Evolutionary conservation across 208 protist species (phyloP).

Genomic region (Wallacemonas sp.): DNA sequence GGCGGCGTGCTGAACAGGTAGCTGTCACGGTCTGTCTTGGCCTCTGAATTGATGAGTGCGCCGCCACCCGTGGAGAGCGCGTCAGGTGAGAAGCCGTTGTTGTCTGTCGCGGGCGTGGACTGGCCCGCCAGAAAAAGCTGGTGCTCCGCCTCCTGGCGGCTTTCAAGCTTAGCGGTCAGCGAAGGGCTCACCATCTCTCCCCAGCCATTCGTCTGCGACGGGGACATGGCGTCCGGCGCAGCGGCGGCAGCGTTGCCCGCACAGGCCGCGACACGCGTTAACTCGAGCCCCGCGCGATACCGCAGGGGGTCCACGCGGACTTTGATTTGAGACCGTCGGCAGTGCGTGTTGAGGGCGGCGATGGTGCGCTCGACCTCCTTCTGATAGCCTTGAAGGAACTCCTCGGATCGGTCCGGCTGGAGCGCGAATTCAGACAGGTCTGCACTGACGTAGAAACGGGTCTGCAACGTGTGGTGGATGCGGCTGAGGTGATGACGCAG

Average conservation of each 20-base stretch:
- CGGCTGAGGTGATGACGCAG: slow-evolving; percentile 60
- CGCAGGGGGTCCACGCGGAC: slow-evolving; percentile 64
- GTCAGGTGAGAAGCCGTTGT: background rate
- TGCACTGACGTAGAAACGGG: slow-evolving; percentile 49
- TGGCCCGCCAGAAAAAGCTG: slow-evolving; percentile 11
- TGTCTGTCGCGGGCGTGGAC: background rate
- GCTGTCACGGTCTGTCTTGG: slow-evolving; percentile 30
- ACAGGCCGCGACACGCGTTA: slow-evolving; percentile 8
- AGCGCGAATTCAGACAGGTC: slow-evolving; percentile 69
- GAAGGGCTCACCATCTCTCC: slow-evolving; percentile 6
- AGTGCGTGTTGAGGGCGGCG: slow-evolving; percentile 48
- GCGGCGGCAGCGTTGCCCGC: background rate
- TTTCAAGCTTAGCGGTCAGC: slow-evolving; percentile 12
- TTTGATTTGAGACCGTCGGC: slow-evolving; percentile 41
- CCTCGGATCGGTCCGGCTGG: slow-evolving; percentile 48
- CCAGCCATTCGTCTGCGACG: background rate
- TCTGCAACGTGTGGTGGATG: slow-evolving; percentile 77
- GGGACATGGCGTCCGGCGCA: background rate
- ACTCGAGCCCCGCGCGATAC: slow-evolving; percentile 44
- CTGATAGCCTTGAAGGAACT: slow-evolving; percentile 70
- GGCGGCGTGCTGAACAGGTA: slow-evolving; percentile 73
- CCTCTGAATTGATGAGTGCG: slow-evolving; percentile 15
- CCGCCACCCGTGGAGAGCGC: background rate
- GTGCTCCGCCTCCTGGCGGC: slow-evolving; percentile 22
- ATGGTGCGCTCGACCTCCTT: slow-evolving; percentile 61